Conservation (phyloP, 177 flowering plant genomes). For the Telopea speciosissima region DNA sequence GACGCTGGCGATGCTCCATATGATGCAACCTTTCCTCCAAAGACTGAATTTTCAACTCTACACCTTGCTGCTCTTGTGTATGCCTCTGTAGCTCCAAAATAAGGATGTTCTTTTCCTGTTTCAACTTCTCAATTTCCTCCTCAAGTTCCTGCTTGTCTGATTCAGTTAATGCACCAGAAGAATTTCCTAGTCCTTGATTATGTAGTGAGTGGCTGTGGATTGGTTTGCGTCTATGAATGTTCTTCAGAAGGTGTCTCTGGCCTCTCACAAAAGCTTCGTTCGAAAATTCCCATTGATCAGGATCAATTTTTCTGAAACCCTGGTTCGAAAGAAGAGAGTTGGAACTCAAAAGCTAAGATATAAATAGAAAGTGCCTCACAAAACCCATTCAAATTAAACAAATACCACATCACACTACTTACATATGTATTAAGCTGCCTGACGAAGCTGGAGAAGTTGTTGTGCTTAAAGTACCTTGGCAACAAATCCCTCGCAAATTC, state of each 20-base stretch:
- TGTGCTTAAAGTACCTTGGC: slow-evolving; percentile 12
- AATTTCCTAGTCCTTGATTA: slow-evolving; percentile 12
- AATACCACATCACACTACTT: background rate
- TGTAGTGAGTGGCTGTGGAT: slow-evolving; percentile 49
- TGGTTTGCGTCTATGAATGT: slow-evolving; percentile 55
- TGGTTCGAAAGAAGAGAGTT: background rate
- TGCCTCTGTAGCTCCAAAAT: slow-evolving; percentile 28
- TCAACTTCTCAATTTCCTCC: slow-evolving; percentile 32
- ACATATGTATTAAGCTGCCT: background rate
- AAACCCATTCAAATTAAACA: background rate
- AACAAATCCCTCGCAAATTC: slow-evolving; percentile 12
- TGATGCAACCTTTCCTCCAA: slow-evolving; percentile 23
- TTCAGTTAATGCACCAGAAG: slow-evolving; percentile 14
- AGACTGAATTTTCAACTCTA: slow-evolving; percentile 15
- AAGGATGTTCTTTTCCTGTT: slow-evolving; percentile 32
- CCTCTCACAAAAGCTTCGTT: slow-evolving; percentile 59
- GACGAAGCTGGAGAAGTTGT: slow-evolving; percentile 16
- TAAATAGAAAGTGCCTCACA: background rate
- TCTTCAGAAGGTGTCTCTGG: slow-evolving; percentile 41
- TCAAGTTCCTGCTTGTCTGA: slow-evolving; percentile 35
- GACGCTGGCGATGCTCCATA: slow-evolving; percentile 31
- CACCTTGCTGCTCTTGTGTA: slow-evolving; percentile 26
- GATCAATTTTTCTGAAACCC: slow-evolving; percentile 40
- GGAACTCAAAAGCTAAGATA: too few relatives aligned
- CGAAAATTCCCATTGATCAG: slow-evolving; percentile 68